Evolutionary conservation across 208 protist genomes (phyloP).

Genomic region (Trypanosoma lewisi): DNA sequence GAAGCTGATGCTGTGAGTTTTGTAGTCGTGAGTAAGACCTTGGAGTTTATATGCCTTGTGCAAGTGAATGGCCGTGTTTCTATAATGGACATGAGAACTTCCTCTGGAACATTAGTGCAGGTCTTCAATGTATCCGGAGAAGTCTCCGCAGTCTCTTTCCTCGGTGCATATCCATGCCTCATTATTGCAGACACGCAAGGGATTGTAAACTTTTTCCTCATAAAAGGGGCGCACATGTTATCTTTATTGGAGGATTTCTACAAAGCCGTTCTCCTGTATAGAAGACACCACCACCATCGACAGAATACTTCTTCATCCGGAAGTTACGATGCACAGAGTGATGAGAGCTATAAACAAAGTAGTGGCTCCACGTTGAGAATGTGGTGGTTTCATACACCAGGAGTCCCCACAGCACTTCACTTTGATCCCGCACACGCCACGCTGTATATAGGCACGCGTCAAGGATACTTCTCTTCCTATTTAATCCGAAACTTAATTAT

Average conservation of each 20-base stretch:
- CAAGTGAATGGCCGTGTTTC: slow-evolving; percentile 65
- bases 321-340: not conserved
- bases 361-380: slow-evolving; percentile 7
- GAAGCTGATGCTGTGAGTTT: slow-evolving; percentile 78
- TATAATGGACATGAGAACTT: slow-evolving; percentile 50
- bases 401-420: slow-evolving; percentile 41
- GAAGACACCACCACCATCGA: slow-evolving; percentile 2
- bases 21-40: slow-evolving; percentile 45
- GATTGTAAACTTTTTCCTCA: slow-evolving; percentile 55
- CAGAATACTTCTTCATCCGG: not conserved
- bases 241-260: slow-evolving; percentile 58
- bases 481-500: slow-evolving; percentile 61
- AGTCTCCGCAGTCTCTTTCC: slow-evolving; percentile 55
- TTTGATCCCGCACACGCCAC: slow-evolving; percentile 60
- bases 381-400: slow-evolving; percentile 32
- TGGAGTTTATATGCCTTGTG: slow-evolving; percentile 71
- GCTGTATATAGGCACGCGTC: slow-evolving; percentile 69
- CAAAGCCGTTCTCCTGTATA: slow-evolving; percentile 38
- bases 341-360: slow-evolving; percentile 7
- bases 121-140: slow-evolving; percentile 54
- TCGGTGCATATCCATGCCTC: slow-evolving; percentile 73
- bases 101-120: slow-evolving; percentile 40
- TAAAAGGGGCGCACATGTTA: slow-evolving; percentile 51
- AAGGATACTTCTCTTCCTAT: slow-evolving; percentile 69
- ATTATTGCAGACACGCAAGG: slow-evolving; percentile 59